Conservation (phyloP, 1,284 basidiomycete genomes). For the Ceratobasidium sp. region DNA sequence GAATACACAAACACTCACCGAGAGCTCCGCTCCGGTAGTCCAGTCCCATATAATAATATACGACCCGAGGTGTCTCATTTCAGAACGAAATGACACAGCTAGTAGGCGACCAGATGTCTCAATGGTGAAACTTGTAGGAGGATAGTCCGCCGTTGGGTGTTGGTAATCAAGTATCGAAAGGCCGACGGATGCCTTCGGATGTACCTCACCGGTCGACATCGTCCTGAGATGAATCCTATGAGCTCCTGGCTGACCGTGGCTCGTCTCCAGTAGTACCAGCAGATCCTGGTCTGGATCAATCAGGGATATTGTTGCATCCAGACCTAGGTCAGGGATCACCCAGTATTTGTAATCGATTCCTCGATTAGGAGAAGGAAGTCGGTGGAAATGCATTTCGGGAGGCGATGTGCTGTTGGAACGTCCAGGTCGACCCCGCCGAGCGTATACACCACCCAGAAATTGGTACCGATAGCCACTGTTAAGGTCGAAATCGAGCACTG, state of each 20-base stretch:
- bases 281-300: constrained; percentile 35
- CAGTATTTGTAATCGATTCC: constrained; percentile 28
- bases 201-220: constrained; percentile 9
- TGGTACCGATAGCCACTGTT: no score
- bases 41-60: constrained; percentile 38
- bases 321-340: constrained; percentile 17
- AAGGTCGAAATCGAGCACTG: background rate
- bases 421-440: no score
- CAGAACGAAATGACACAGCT: constrained; percentile 17
- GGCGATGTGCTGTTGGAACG: no score
- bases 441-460: no score
- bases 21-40: constrained; percentile 30
- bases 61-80: constrained; percentile 1
- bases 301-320: constrained; percentile 26
- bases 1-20: background rate
- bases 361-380: constrained; percentile 18
- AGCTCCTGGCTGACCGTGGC: no score
- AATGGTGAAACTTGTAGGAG: background rate
- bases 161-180: constrained; percentile 7
- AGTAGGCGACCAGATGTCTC: background rate
- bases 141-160: background rate
- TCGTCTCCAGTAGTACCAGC: constrained; percentile 19
- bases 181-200: background rate
- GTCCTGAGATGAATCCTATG: constrained; percentile 7
- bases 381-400: no score